Percentiles rank a stretch among this genome's conserved stretches.
These are phyloP conservation scores for Thraustotheca clavata DNA, from an alignment of 352 stramenopile species.

Conservation along the genomic window DNA sequence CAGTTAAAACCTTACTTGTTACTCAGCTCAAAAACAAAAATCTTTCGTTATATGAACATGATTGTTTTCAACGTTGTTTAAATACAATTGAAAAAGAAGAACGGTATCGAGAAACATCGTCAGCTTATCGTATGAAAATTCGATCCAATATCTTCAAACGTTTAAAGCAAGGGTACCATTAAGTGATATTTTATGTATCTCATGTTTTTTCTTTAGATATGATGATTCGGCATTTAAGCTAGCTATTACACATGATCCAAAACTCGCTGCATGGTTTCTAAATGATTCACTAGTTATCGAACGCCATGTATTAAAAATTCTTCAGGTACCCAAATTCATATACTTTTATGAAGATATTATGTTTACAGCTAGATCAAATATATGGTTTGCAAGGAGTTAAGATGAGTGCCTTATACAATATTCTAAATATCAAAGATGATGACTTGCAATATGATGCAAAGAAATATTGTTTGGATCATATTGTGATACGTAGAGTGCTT, in stretches of 20 bases:
- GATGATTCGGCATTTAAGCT: conserved; percentile 13
- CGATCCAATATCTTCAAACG: neutral
- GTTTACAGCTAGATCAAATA: conserved; percentile 2
- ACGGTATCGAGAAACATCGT: conserved; percentile 1
- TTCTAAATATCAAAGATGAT: neutral
- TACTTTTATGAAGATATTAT: neutral
- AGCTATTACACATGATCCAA: neutral
- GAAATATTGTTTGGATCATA: neutral
- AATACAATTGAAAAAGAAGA: conserved; percentile 1
- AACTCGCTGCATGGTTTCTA: neutral
- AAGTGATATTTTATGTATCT: neutral
- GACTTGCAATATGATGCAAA: neutral
- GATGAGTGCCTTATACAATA: conserved; percentile 10
- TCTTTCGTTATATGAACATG: neutral
- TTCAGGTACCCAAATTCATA: neutral
- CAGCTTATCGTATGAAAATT: conserved; percentile 4
- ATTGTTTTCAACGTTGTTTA: neutral
- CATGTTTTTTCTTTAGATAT: conserved; percentile 3
- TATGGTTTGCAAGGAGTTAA: neutral
- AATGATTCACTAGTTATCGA: neutral
- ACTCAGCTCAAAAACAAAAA: neutral
- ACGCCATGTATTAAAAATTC: neutral
- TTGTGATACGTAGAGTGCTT: conserved; percentile 2
- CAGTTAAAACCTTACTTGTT: neutral
- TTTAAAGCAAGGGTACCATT: neutral